Percentiles rank a stretch among this genome's conserved stretches.
Conservation (phyloP, 2,329 filamentous ascomycete genomes). For the Neocucurbitaria cava region DNA sequence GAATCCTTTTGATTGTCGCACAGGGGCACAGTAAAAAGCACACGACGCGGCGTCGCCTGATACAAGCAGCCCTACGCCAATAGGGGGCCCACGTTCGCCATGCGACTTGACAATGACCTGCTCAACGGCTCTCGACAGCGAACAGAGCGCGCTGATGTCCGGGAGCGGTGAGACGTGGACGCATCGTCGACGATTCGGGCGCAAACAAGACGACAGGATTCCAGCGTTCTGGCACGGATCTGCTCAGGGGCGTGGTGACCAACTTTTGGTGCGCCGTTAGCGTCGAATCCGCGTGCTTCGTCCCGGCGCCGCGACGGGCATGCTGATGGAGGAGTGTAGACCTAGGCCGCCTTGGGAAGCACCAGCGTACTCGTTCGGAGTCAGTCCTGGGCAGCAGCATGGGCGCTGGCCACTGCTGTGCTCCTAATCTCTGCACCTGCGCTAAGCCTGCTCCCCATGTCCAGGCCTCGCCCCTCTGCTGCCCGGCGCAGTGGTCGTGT, state of each 20-base stretch:
- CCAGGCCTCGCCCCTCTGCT: constrained; percentile 26
- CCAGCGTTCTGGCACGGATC: constrained; percentile 39
- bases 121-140: constrained; percentile 13
- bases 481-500: constrained; percentile 39
- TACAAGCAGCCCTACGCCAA: constrained; percentile 23
- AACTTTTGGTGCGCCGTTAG: constrained; percentile 36
- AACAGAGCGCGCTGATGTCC: constrained; percentile 12
- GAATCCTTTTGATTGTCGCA: constrained; percentile 25
- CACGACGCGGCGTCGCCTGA: constrained; percentile 21
- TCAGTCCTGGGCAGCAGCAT: constrained; percentile 16
- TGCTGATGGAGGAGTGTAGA: constrained; percentile 26
- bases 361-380: constrained; percentile 17
- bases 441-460: constrained; percentile 31
- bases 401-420: constrained; percentile 6
- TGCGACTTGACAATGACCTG: constrained; percentile 10
- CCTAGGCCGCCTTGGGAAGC: constrained; percentile 24
- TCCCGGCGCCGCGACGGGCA: constrained; percentile 43
- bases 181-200: constrained; percentile 15
- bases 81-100: constrained; percentile 23
- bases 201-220: constrained; percentile 15
- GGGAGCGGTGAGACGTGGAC: constrained; percentile 30
- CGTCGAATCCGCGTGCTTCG: constrained; percentile 37
- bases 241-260: constrained; percentile 37
- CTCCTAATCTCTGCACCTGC: constrained; percentile 26
- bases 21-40: constrained; percentile 27